Percentiles rank a stretch among this genome's conserved stretches.
These are phyloP conservation scores for Saussurea involucrata DNA, from an alignment of 129 eudicot species.

Conservation along the genomic window DNA sequence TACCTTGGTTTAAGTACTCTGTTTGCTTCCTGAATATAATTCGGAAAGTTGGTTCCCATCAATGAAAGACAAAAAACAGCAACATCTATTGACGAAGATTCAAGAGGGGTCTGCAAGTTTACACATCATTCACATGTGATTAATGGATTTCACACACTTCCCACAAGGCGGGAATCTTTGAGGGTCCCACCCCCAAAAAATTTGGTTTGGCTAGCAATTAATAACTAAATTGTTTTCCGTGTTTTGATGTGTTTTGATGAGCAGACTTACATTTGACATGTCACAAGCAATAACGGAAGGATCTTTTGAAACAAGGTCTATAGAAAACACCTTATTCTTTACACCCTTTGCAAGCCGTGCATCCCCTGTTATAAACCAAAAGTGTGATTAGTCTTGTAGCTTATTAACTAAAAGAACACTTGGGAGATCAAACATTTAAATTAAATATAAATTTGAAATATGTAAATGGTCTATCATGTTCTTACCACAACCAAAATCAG, in stretches of 20 bases:
- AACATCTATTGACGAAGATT: conserved; percentile 64
- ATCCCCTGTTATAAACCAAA: conserved; percentile 56
- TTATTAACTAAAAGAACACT: neutral
- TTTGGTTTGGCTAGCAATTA: neutral
- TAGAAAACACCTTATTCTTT: conserved; percentile 81
- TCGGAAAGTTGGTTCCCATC: conserved; percentile 89
- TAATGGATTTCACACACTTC: neutral
- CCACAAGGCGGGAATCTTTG: neutral
- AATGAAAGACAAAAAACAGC: conserved; percentile 91
- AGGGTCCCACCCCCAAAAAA: neutral
- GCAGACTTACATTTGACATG: conserved; percentile 71
- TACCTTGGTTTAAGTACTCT: conserved; percentile 87
- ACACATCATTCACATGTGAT: neutral
- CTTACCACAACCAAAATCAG: conserved; percentile 98
- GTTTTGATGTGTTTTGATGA: neutral
- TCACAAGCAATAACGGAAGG: conserved; percentile 95
- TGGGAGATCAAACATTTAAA: conserved; percentile 4
- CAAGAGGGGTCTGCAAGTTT: conserved; percentile 78
- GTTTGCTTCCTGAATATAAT: conserved; percentile 74
- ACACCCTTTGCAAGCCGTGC: conserved; percentile 77
- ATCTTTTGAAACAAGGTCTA: conserved; percentile 82
- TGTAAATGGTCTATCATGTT: neutral
- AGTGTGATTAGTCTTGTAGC: neutral
- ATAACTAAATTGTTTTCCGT: neutral
- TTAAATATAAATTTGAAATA: neutral